Conservation (phyloP, 2,329 filamentous ascomycete genomes). For the Aspergillus sp. region DNA sequence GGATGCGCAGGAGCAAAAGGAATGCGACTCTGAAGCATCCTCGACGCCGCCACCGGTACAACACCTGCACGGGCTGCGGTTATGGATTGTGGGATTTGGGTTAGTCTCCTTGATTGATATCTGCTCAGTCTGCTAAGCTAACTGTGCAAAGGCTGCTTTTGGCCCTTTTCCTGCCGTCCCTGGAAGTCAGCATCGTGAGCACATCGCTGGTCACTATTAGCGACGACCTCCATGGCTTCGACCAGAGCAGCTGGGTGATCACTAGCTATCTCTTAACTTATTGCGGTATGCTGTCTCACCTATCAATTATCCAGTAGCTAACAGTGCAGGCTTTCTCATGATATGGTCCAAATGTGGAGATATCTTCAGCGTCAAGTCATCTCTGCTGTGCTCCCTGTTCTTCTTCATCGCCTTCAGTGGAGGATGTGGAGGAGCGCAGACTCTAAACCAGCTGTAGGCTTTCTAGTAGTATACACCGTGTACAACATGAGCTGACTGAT, state of each 20-base stretch:
- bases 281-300: conserved; percentile 36
- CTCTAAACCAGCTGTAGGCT: conserved; percentile 35
- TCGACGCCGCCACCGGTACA: not conserved
- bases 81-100: not conserved
- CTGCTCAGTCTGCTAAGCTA: not conserved
- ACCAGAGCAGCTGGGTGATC: conserved; percentile 48
- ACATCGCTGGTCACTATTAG: not conserved
- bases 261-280: conserved; percentile 53
- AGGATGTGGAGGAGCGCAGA: conserved; percentile 40
- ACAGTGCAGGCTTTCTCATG: conserved; percentile 53
- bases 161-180: not conserved
- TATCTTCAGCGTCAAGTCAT: conserved; percentile 52
- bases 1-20: not conserved
- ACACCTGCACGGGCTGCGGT: not conserved
- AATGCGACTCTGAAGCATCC: not conserved
- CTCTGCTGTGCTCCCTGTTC: conserved; percentile 48
- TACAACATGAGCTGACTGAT: not conserved
- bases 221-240: conserved; percentile 25
- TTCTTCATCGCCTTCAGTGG: conserved; percentile 46
- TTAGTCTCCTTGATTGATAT: not conserved
- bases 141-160: not conserved
- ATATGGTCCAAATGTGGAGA: conserved; percentile 61
- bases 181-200: not conserved
- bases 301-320: not conserved
- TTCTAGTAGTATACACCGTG: not conserved